Conservation (phyloP, 495 filamentous ascomycete species). For the Daldinia childiae region DNA sequence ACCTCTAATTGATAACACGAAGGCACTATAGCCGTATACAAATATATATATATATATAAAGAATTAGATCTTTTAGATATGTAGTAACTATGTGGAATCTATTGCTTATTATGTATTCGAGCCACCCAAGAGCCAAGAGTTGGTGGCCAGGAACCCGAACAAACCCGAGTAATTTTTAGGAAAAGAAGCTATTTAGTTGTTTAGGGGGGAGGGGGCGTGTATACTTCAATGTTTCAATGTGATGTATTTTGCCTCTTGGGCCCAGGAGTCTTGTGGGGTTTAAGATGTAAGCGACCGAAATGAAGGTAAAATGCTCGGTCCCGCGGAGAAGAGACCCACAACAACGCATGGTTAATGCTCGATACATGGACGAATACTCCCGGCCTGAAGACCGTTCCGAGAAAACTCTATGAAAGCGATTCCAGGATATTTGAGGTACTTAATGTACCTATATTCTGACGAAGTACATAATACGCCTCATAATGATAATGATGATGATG, state of each 20-base stretch:
- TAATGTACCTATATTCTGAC: not conserved
- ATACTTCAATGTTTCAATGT: conserved; percentile 1
- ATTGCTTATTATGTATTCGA: not conserved
- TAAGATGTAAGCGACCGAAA: not conserved
- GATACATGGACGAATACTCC: not conserved
- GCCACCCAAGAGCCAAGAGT: not conserved
- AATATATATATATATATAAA: no score
- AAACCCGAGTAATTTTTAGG: not conserved
- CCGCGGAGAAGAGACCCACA: not conserved
- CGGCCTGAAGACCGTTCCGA: conserved; percentile 5
- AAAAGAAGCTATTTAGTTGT: not conserved
- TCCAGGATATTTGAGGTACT: not conserved
- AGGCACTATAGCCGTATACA: no score
- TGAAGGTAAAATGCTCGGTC: not conserved
- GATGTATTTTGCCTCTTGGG: conserved; percentile 15
- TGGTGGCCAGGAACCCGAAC: not conserved
- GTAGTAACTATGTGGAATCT: not conserved
- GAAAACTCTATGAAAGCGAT: not conserved
- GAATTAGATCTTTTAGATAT: not conserved
- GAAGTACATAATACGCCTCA: not conserved
- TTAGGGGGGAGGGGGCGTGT: no score
- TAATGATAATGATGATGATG: not conserved
- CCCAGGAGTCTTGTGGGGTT: not conserved
- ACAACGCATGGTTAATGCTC: not conserved
- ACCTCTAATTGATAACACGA: no score